These are phyloP conservation scores for Ceratocystis ficicola DNA, from an alignment of 2,329 filamentous ascomycete genomes.

Conservation along the genomic window DNA sequence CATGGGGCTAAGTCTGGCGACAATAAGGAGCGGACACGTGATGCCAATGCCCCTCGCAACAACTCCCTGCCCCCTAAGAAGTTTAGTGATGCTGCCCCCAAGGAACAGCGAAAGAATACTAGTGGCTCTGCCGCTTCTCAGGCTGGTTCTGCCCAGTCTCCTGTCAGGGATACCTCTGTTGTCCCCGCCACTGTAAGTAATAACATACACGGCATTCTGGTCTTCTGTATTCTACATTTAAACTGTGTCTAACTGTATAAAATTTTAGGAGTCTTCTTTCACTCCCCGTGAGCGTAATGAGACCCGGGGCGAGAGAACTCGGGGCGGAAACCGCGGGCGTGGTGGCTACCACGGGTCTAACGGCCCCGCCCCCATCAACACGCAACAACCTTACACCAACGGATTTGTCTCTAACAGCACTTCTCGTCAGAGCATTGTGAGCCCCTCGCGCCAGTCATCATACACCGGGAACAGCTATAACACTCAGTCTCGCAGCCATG, in stretches of 20 bases:
- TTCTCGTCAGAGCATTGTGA: constrained; percentile 20
- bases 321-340: constrained; percentile 37
- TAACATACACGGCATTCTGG: neutral
- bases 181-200: constrained; percentile 33
- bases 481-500: constrained; percentile 16
- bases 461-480: constrained; percentile 20
- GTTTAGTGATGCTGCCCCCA: constrained; percentile 32
- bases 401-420: constrained; percentile 15
- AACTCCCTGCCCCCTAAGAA: constrained; percentile 30
- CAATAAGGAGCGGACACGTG: constrained; percentile 19
- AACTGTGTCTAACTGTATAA: neutral
- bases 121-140: constrained; percentile 29
- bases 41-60: constrained; percentile 26
- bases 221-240: neutral
- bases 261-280: constrained; percentile 17
- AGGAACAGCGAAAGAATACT: constrained; percentile 38
- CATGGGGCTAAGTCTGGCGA: constrained; percentile 14
- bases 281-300: constrained; percentile 27
- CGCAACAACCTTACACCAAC: constrained; percentile 16
- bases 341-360: constrained; percentile 32
- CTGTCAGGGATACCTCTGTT: constrained; percentile 32
- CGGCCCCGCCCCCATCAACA: constrained; percentile 26
- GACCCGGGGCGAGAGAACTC: constrained; percentile 33
- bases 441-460: constrained; percentile 21
- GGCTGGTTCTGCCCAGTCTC: constrained; percentile 7